Conservation (phyloP, 2,329 filamentous ascomycete genomes). For the Tolypocladium cylindrosporum region DNA sequence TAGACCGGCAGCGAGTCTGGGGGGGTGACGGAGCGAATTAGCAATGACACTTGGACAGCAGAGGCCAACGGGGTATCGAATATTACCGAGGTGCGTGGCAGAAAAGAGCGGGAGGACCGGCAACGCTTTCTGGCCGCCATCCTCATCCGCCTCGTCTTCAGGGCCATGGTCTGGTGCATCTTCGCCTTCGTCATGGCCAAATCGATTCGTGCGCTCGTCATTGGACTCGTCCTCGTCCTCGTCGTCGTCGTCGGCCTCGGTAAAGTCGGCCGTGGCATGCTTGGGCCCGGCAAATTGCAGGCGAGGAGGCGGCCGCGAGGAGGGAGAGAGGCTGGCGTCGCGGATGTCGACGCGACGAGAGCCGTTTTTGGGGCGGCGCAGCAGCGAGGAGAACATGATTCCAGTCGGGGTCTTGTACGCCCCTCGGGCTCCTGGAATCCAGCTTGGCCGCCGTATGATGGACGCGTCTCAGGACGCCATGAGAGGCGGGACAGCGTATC, state of each 20-base stretch:
- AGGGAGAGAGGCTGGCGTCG: constrained; percentile 19
- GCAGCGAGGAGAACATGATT: constrained; percentile 27
- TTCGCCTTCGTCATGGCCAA: constrained; percentile 32
- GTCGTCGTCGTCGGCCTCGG: constrained; percentile 49
- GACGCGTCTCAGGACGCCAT: constrained; percentile 15
- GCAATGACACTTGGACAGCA: background rate
- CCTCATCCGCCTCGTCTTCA: constrained; percentile 35
- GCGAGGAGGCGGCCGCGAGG: constrained; percentile 17
- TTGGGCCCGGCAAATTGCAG: constrained; percentile 19
- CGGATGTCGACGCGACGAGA: constrained; percentile 21
- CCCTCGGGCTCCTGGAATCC: constrained; percentile 3
- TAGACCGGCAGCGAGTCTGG: constrained; percentile 81
- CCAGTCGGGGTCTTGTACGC: constrained; percentile 2
- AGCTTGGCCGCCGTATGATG: constrained; percentile 11
- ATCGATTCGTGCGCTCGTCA: constrained; percentile 18
- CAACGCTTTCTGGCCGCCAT: constrained; percentile 19
- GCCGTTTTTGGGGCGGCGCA: constrained; percentile 21
- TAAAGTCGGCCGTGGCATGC: constrained; percentile 55
- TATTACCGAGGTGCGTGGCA: constrained; percentile 60
- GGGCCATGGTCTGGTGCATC: constrained; percentile 36
- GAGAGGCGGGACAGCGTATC: background rate
- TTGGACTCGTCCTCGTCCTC: constrained; percentile 34
- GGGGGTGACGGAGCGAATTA: constrained; percentile 2
- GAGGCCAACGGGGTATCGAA: background rate
- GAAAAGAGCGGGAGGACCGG: constrained; percentile 68